Percentiles rank a stretch among this genome's conserved stretches.
Evolutionary conservation across 805 yeast species (phyloP).

Genomic region (Barnettozyma populi): DNA sequence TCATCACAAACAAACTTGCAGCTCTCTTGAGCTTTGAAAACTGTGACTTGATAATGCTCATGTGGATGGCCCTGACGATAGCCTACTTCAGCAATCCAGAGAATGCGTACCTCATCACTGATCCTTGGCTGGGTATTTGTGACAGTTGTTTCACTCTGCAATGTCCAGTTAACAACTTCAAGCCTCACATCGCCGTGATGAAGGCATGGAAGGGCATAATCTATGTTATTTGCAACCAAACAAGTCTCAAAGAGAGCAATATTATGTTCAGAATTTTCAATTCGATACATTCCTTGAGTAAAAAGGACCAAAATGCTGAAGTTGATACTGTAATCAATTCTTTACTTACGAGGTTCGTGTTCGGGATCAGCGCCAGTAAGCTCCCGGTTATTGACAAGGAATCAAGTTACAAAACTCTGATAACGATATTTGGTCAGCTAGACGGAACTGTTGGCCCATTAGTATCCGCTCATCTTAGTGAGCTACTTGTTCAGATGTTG

Average conservation of each 20-base stretch:
- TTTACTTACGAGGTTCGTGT: not conserved
- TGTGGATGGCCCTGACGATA: conserved; percentile 22
- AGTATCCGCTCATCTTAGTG: not conserved
- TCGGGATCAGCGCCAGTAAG: not conserved
- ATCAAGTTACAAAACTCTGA: not conserved
- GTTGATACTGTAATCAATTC: not conserved
- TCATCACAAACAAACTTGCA: not conserved
- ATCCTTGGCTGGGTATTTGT: conserved; percentile 6
- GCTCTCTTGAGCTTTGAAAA: not conserved
- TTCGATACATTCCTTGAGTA: not conserved
- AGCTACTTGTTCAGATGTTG: not conserved
- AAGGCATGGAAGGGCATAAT: conserved; percentile 7
- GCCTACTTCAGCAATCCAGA: conserved; percentile 10
- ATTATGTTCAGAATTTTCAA: not conserved
- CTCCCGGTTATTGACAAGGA: not conserved
- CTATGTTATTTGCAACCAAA: conserved; percentile 2
- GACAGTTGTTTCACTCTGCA: not conserved
- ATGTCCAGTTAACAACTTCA: not conserved
- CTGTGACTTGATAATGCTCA: conserved; percentile 3
- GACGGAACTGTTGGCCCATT: not conserved
- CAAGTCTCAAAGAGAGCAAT: not conserved
- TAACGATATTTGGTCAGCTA: not conserved
- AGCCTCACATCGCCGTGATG: not conserved
- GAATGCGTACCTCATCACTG: not conserved
- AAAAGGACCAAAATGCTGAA: not conserved